These are phyloP conservation scores for Ustilago cynodontis DNA, from an alignment of 1,284 basidiomycete species.

Conservation along the genomic window DNA sequence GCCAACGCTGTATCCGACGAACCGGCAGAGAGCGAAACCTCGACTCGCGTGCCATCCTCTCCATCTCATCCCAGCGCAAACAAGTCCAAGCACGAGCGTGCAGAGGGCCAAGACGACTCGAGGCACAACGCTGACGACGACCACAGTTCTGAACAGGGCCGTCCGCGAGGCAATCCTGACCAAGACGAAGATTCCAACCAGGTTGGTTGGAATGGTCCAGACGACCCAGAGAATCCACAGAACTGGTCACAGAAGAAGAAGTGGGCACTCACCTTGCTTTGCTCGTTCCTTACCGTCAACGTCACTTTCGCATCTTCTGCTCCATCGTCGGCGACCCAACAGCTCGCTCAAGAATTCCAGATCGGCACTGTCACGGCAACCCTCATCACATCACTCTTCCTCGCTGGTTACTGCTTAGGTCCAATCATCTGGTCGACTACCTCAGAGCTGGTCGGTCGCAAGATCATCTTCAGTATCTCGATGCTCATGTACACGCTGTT, in stretches of 20 bases:
- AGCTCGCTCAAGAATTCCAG: conserved; percentile 30
- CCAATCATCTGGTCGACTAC: conserved; percentile 43
- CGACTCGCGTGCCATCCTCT: conserved; percentile 36
- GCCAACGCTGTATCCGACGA: neutral
- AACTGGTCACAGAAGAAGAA: conserved; percentile 54
- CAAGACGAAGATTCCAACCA: conserved; percentile 35
- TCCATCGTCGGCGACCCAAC: conserved; percentile 51
- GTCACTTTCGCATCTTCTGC: conserved; percentile 67
- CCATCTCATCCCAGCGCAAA: conserved; percentile 10
- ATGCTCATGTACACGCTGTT: conserved; percentile 63
- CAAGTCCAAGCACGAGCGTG: conserved; percentile 17
- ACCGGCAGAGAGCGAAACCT: conserved; percentile 16
- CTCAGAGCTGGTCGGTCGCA: conserved; percentile 66
- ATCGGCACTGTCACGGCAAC: conserved; percentile 59
- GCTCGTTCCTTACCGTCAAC: conserved; percentile 59
- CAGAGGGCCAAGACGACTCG: neutral
- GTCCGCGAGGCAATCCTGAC: conserved; percentile 36
- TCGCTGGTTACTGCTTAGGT: conserved; percentile 64
- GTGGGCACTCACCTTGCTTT: conserved; percentile 50
- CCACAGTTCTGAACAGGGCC: conserved; percentile 28
- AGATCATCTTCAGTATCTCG: conserved; percentile 61
- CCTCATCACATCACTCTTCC: conserved; percentile 61
- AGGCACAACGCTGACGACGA: conserved; percentile 3
- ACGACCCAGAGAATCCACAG: conserved; percentile 58
- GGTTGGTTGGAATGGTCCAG: conserved; percentile 41